Evolutionary conservation across 306 rosid species (phyloP), one percentile per base, ranked within the genome.

Genomic region (Castanea sativa): DNA sequence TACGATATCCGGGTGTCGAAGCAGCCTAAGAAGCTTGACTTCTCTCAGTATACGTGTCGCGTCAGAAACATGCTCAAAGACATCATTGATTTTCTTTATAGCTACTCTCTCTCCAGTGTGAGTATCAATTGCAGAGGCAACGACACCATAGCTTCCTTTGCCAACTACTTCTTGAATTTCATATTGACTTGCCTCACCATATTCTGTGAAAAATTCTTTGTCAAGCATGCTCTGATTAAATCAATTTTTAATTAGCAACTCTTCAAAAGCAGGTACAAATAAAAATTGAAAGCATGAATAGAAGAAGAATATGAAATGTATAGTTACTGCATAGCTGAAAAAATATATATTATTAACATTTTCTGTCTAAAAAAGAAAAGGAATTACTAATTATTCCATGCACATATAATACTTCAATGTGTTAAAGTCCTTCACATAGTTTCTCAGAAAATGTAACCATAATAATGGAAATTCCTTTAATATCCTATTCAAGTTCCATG

Each of bases 141-240:
- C 94, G 52, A 90, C 94, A 15, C 94, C 94, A 76, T 90, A 88
- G 88, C 94, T 90, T 11, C 94, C 94, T 69, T 78, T 90, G 33
- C 92, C 92, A 43, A 90, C 71, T 72, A 90, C 89, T 82, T 90
- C 92, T 78, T 85, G 88, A 74, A 90, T 88, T 70, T 90, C 91
- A 67, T 90, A 90, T 53, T 82, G 92, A 67, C 88, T 86, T 45
- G 92, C 92, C 84, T 90, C 94, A 27, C 94, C 94, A 74, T 88
- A 90, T 76, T 88, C 94, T 6, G 91, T 88, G 89, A 90, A 90
- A 61, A 90, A 90, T 30, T 90, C 94, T 74, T 90, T 88, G 71
- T 86, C 87, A 75, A 85, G 84, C 94, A 90, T 90, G 23, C 58
- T 88, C 90, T 90, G 82, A 85, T 71, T 68, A 49, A 80, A 85